Conservation (phyloP, 257 asterid genomes). For the Ilex aquifolium region DNA sequence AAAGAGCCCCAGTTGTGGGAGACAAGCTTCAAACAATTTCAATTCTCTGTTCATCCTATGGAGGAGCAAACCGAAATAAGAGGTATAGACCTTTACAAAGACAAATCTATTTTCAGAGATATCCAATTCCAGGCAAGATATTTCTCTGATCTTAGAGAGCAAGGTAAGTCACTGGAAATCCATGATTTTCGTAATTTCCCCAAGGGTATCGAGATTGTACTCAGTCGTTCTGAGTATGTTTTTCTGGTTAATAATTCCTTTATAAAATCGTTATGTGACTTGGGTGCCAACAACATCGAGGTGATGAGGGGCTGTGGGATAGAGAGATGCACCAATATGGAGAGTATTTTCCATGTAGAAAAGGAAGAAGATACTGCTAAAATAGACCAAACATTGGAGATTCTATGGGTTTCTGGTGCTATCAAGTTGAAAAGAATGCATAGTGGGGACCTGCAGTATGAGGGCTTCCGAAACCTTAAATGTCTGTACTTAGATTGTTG, state of each 20-base stretch:
- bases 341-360: not conserved
- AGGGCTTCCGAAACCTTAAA: conserved; percentile 3
- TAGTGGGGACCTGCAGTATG: not conserved
- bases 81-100: not conserved
- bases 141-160: not conserved
- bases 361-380: not conserved
- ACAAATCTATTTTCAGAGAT: not conserved
- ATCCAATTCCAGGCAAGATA: not conserved
- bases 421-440: not conserved
- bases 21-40: conserved; percentile 1
- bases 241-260: not conserved
- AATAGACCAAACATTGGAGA: not conserved
- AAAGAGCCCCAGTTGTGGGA: not conserved
- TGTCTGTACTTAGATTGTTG: conserved; percentile 7
- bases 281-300: conserved; percentile 1
- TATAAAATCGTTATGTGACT: not conserved
- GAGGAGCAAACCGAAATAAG: not conserved
- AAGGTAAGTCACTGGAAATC: not conserved
- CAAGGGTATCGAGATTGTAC: not conserved
- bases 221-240: not conserved
- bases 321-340: conserved; percentile 5
- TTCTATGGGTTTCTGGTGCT: conserved; percentile 2
- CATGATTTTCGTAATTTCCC: not conserved
- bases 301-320: conserved; percentile 6
- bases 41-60: not conserved